Evolutionary conservation across 2,329 filamentous ascomycete genomes (phyloP).

Genomic region (Trichoderma brevicompactum): DNA sequence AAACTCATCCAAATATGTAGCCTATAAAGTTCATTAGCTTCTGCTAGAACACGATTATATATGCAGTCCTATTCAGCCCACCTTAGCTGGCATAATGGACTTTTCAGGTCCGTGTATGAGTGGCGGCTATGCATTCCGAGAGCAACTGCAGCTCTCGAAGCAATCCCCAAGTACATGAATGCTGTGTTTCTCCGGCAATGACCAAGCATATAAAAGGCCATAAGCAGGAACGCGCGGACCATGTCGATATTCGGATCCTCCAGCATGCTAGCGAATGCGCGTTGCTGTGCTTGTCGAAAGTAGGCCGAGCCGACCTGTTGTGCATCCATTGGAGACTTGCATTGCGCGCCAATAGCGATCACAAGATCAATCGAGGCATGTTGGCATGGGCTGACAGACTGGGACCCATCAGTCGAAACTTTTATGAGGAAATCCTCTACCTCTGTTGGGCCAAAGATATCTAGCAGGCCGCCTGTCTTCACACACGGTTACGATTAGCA

Average conservation of each 20-base stretch:
- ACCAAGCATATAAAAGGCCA: constrained; percentile 64
- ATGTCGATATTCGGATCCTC: constrained; percentile 59
- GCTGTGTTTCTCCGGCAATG: constrained; percentile 63
- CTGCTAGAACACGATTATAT: background rate
- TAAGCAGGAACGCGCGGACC: constrained; percentile 57
- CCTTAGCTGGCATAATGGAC: constrained; percentile 32
- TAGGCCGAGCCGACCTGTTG: constrained; percentile 43
- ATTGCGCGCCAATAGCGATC: constrained; percentile 59
- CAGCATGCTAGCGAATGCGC: constrained; percentile 55
- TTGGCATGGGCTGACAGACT: constrained; percentile 24
- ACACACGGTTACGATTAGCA: constrained; percentile 2
- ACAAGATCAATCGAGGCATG: constrained; percentile 45
- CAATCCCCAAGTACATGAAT: constrained; percentile 67
- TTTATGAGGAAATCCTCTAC: constrained; percentile 35
- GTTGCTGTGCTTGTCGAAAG: constrained; percentile 53
- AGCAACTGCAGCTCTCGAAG: constrained; percentile 60
- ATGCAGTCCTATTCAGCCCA: constrained; percentile 8
- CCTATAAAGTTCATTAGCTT: constrained; percentile 30
- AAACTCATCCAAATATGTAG: constrained; percentile 46
- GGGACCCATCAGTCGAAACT: constrained; percentile 15
- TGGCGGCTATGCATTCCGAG: constrained; percentile 56
- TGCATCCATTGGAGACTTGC: constrained; percentile 37
- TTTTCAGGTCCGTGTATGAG: constrained; percentile 37
- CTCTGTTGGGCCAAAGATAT: constrained; percentile 40
- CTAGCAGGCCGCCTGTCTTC: constrained; percentile 43